phyloP scores from a whole-genome alignment of 805 yeast genomes.

The Starmerella stellata region DNA sequence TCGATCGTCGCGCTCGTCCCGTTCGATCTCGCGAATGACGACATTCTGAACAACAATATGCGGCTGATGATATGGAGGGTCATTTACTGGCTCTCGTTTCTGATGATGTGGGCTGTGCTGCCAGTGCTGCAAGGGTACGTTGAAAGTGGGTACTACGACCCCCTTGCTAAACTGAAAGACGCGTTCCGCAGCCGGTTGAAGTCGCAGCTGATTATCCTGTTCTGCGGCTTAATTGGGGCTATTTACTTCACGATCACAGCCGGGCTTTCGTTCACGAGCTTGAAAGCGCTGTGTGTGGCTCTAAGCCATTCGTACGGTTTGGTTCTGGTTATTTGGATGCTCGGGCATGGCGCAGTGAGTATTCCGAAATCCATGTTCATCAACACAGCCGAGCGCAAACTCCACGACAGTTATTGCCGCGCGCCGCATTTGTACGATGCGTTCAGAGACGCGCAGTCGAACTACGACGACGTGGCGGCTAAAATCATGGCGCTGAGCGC shows the following conservation, averaged over 20 bases:
- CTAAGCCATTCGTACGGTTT: constrained; percentile 61
- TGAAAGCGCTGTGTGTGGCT: constrained; percentile 55
- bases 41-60: constrained; percentile 29
- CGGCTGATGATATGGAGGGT: constrained; percentile 50
- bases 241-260: constrained; percentile 41
- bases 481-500: constrained; percentile 37
- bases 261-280: constrained; percentile 36
- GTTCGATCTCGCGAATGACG: constrained; percentile 44
- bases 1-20: constrained; percentile 61
- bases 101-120: constrained; percentile 57
- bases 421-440: constrained; percentile 43
- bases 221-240: constrained; percentile 35
- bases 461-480: constrained; percentile 44
- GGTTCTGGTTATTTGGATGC: constrained; percentile 57
- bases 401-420: constrained; percentile 30
- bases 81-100: constrained; percentile 65
- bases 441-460: constrained; percentile 43
- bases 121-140: constrained; percentile 61
- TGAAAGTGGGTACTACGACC: constrained; percentile 46
- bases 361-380: constrained; percentile 37
- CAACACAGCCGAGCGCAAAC: constrained; percentile 24
- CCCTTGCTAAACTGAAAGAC: constrained; percentile 32
- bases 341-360: constrained; percentile 63
- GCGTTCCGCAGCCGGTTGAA: constrained; percentile 39
- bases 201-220: constrained; percentile 42